Evolutionary conservation across 2,329 filamentous ascomycete species (phyloP).

Genomic region (Macrophomina phaseolina): DNA sequence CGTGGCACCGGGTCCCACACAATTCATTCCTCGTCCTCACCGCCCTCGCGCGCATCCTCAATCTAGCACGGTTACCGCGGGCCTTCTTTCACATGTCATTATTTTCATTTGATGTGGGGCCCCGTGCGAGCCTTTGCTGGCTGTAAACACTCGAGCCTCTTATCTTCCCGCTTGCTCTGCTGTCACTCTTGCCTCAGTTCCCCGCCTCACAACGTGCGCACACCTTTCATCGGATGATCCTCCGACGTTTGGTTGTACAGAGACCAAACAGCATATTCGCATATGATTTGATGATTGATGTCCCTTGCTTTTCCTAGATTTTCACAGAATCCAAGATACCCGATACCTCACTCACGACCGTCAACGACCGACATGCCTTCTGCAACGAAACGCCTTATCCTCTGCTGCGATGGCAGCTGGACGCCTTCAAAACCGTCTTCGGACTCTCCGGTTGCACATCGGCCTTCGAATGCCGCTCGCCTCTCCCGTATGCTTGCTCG

Average conservation of each 20-base stretch:
- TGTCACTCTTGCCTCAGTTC: neutral
- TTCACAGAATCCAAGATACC: too few relatives aligned
- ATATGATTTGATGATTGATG: neutral
- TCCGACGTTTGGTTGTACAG: neutral
- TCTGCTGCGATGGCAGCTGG: constrained; percentile 47
- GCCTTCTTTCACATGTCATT: constrained; percentile 20
- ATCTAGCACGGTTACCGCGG: neutral
- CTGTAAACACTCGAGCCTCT: constrained; percentile 5
- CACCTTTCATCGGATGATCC: neutral
- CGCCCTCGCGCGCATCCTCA: constrained; percentile 14
- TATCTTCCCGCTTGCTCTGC: neutral
- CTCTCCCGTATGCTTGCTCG: constrained; percentile 57
- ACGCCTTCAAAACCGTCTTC: neutral
- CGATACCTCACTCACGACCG: neutral
- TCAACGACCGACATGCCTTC: neutral
- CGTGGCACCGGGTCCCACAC: constrained; percentile 1
- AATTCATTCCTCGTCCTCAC: constrained; percentile 16
- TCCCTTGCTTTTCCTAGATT: neutral
- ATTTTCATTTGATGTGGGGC: constrained; percentile 14
- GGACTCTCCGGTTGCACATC: constrained; percentile 28
- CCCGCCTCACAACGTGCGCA: too few relatives aligned
- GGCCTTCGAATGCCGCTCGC: constrained; percentile 58
- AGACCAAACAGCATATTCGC: neutral
- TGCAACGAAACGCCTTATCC: constrained; percentile 35
- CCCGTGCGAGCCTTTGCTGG: neutral